Base-by-base conservation (phyloP, 371 early-diverging fungal genomes). In the Sporodiniella umbellata region DNA sequence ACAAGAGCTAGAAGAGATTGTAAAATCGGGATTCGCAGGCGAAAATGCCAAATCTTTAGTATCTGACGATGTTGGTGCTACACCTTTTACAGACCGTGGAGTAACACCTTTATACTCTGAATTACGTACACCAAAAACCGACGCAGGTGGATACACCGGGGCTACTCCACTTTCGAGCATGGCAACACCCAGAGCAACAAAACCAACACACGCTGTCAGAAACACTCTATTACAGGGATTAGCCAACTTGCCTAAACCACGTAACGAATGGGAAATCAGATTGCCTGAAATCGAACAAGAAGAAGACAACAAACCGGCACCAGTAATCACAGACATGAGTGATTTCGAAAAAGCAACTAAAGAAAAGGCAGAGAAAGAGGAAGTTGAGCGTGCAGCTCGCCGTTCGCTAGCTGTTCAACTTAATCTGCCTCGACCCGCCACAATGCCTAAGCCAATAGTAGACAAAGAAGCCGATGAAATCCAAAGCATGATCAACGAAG, bases 251-350 rank as follows among this genome's bases (percentile, higher is more conserved):
- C 98, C 98, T 2, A 76, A 79, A 48, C 98, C 98, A 31, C 87
- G 90, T 48, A 96, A 96, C 59, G 94, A 95, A 54, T 94, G 95
- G 66, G 92, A 94, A 45, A 87, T 98, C 42, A 87, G 91, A 14
- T 60, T 93, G 35, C 96, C 95, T 1, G 92, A 93, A 18, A 48
- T 74, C 33, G 74, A 68, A 14, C 67, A 74, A 17, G 69, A 75
- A 15, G 62, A 60, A 2, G 74, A 79, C 14, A 64, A 72, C 4
- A 56, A 40, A 12, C 24, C 24, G 38, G 42, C 39, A 17, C 50
- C 33, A 4, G 22, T 44, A 17, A 58, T 65, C 12, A 83, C 87
- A 42, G 90, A 89, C 57, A 84, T 81, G 52, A 84, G 75, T 7
- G 92, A 93, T 39, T 64, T 82, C 17, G 88, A 87, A 38, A 68